These are phyloP conservation scores for Boletus sensibilis DNA, from an alignment of 768 basidiomycete genomes.

Conservation along the genomic window DNA sequence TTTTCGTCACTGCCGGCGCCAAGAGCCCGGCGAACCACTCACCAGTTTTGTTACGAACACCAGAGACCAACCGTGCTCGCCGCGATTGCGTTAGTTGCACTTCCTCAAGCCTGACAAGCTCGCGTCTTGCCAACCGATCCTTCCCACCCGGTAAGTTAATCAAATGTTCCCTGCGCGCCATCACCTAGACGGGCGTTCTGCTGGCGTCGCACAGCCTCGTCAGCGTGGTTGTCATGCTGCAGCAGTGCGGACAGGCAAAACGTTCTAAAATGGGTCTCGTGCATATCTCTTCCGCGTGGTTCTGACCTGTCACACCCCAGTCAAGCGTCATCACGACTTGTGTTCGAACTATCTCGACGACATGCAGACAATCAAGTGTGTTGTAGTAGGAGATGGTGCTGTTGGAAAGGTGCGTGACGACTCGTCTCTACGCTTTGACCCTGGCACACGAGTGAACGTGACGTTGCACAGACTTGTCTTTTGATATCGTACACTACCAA, in stretches of 20 bases:
- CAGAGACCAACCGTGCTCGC: conserved; percentile 28
- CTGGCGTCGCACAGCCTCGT: conserved; percentile 24
- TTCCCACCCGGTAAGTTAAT: conserved; percentile 24
- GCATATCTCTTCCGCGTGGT: conserved; percentile 18
- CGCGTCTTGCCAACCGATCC: conserved; percentile 19
- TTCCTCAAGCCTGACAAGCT: conserved; percentile 20
- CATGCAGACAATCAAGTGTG: conserved; percentile 98
- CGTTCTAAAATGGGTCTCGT: conserved; percentile 28
- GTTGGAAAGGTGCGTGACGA: conserved; percentile 83
- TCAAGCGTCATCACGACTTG: conserved; percentile 18
- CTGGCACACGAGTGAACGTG: conserved; percentile 1
- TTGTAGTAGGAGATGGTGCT: conserved; percentile 97
- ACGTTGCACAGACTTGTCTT: conserved; percentile 72
- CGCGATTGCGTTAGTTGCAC: conserved; percentile 29
- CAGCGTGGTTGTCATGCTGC: conserved; percentile 34
- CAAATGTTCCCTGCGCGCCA: background rate
- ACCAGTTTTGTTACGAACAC: conserved; percentile 19
- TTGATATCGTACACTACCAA: conserved; percentile 97
- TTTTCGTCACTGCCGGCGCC: background rate
- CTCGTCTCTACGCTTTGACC: background rate
- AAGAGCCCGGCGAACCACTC: conserved; percentile 14
- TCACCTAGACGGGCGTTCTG: conserved; percentile 10
- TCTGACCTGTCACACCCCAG: conserved; percentile 15
- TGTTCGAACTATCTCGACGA: conserved; percentile 17
- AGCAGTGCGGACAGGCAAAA: conserved; percentile 10